phyloP scores from a whole-genome alignment of 106 monocot species.

The Allium sativum region DNA sequence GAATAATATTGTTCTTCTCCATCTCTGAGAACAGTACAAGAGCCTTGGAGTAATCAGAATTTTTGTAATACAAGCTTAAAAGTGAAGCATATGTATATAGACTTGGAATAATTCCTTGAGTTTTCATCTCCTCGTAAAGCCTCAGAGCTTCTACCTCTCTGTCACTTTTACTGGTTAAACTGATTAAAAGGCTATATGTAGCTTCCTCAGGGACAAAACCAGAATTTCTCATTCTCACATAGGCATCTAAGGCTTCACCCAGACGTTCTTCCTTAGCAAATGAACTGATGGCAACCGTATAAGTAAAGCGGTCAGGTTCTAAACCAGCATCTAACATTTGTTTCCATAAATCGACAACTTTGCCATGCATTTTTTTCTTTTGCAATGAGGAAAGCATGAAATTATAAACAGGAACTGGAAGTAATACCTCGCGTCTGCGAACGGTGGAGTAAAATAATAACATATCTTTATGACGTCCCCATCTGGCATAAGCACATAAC shows the following conservation, averaged over 20 bases:
- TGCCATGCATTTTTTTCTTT: slow-evolving; percentile 68
- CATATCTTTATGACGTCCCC: slow-evolving; percentile 86
- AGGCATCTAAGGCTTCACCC: slow-evolving; percentile 62
- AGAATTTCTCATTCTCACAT: slow-evolving; percentile 48
- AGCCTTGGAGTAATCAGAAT: slow-evolving; percentile 74
- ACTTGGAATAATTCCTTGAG: slow-evolving; percentile 57
- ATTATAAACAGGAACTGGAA: slow-evolving; percentile 78
- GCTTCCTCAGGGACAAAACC: slow-evolving; percentile 67
- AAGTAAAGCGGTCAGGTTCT: slow-evolving; percentile 65
- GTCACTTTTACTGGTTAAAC: slow-evolving; percentile 33
- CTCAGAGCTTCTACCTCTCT: slow-evolving; percentile 45
- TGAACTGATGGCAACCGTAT: slow-evolving; percentile 57
- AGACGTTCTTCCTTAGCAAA: slow-evolving; percentile 42
- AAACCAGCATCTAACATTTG: slow-evolving; percentile 56
- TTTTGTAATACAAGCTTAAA: slow-evolving; percentile 58
- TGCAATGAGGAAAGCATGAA: slow-evolving; percentile 96
- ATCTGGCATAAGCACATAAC: slow-evolving; percentile 93
- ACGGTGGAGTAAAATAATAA: slow-evolving; percentile 75
- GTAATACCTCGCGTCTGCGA: slow-evolving; percentile 52
- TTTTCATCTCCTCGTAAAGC: slow-evolving; percentile 76
- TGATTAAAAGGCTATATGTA: slow-evolving; percentile 71
- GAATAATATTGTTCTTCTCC: slow-evolving; percentile 49
- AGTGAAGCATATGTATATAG: slow-evolving; percentile 78
- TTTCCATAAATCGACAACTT: slow-evolving; percentile 67
- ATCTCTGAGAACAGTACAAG: slow-evolving; percentile 77